Conservation (phyloP, 2,329 filamentous ascomycete genomes). For the Byssochlamys sp. region DNA sequence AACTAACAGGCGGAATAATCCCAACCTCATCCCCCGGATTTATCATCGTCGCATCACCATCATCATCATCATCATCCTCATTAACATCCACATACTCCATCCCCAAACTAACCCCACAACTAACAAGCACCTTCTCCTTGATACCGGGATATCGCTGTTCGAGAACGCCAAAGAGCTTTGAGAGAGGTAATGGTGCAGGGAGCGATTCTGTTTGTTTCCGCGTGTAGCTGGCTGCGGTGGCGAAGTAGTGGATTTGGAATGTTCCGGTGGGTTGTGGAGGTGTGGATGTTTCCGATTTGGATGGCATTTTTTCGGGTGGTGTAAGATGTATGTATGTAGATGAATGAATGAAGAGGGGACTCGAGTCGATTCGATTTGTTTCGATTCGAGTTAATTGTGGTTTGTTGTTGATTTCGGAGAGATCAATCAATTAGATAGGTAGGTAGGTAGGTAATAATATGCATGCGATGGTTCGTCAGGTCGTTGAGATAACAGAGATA, state of each 20-base stretch:
- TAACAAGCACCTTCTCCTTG: slow-evolving; percentile 26
- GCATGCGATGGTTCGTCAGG: too few relatives aligned
- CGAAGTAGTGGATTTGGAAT: slow-evolving; percentile 40
- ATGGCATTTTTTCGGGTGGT: neutral
- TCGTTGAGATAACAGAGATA: too few relatives aligned
- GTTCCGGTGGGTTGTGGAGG: slow-evolving; percentile 5
- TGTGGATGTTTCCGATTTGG: neutral
- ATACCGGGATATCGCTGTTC: slow-evolving; percentile 36
- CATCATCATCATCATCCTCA: neutral
- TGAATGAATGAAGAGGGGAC: too few relatives aligned
- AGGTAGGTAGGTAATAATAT: too few relatives aligned
- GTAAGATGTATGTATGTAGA: too few relatives aligned
- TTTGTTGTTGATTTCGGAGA: too few relatives aligned
- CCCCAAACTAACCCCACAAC: slow-evolving; percentile 34
- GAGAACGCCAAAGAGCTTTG: slow-evolving; percentile 27
- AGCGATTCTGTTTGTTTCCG: slow-evolving; percentile 30
- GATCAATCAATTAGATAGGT: too few relatives aligned
- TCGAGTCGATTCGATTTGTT: too few relatives aligned
- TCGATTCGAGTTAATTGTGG: too few relatives aligned
- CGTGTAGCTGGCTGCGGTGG: slow-evolving; percentile 34
- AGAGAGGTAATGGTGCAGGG: slow-evolving; percentile 32
- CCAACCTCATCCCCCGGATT: slow-evolving; percentile 34
- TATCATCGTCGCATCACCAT: slow-evolving; percentile 19
- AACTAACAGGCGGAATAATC: slow-evolving; percentile 41
- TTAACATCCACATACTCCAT: slow-evolving; percentile 36